phyloP scores from a whole-genome alignment of 371 early-diverging fungal genomes.

The Mortierella sp. region DNA sequence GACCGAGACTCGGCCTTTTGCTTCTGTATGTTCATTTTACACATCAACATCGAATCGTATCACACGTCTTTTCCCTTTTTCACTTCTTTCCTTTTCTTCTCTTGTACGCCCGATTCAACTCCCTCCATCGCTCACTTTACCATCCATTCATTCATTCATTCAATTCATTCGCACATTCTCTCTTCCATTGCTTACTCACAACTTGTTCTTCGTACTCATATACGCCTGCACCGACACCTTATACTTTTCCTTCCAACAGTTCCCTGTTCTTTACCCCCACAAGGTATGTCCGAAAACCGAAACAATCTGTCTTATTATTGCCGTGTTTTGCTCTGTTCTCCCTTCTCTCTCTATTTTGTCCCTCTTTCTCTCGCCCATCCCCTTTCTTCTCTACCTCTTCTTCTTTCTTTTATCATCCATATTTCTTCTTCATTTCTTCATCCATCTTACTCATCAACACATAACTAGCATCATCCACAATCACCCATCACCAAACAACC shows the following conservation, averaged over 20 bases:
- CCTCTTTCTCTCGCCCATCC: not conserved
- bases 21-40: no score
- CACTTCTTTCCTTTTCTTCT: no score
- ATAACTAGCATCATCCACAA: no score
- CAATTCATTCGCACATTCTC: not conserved
- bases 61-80: not conserved
- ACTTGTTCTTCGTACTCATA: not conserved
- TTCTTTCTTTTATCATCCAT: not conserved
- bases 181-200: not conserved
- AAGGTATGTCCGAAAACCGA: slow-evolving; percentile 3
- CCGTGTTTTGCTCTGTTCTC: not conserved
- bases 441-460: not conserved
- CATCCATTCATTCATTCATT: no score
- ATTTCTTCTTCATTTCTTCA: not conserved
- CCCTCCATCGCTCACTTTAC: no score
- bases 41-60: no score
- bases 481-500: no score
- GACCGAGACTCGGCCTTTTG: not conserved
- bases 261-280: not conserved
- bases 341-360: not conserved
- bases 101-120: no score
- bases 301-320: slow-evolving; percentile 1
- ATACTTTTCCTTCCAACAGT: not conserved
- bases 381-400: not conserved
- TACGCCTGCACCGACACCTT: not conserved